phyloP scores from a whole-genome alignment of 2,329 filamentous ascomycete genomes.

The Pseudocercospora eumusae region DNA sequence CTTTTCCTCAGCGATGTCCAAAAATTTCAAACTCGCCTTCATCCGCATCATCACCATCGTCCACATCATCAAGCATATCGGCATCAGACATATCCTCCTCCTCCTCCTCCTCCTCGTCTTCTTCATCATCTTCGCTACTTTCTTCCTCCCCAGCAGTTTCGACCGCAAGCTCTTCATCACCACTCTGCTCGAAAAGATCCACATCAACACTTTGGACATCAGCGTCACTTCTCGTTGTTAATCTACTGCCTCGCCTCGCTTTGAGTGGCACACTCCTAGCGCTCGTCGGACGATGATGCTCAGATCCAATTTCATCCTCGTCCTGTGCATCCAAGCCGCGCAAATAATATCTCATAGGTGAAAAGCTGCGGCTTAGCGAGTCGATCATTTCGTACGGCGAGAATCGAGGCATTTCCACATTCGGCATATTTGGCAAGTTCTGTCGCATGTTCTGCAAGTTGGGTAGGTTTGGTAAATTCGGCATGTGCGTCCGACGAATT shows the following conservation, averaged over 20 bases:
- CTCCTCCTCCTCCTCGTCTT: slow-evolving; percentile 36
- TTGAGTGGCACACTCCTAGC: slow-evolving; percentile 22
- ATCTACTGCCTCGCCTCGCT: slow-evolving; percentile 22
- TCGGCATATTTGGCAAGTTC: slow-evolving; percentile 27
- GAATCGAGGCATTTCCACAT: slow-evolving; percentile 44
- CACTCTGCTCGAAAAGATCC: slow-evolving; percentile 28
- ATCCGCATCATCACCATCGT: slow-evolving; percentile 23
- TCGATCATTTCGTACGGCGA: slow-evolving; percentile 51
- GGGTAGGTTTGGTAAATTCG: slow-evolving; percentile 37
- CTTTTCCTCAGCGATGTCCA: slow-evolving; percentile 31
- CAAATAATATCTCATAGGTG: slow-evolving; percentile 51
- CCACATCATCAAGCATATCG: slow-evolving; percentile 21
- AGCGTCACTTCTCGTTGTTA: slow-evolving; percentile 16
- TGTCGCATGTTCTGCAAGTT: slow-evolving; percentile 24
- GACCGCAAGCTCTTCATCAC: slow-evolving; percentile 36
- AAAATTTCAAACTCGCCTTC: slow-evolving; percentile 27
- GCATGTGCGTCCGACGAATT: slow-evolving; percentile 23
- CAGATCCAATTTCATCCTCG: slow-evolving; percentile 11
- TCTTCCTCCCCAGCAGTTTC: slow-evolving; percentile 41
- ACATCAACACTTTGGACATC: slow-evolving; percentile 24
- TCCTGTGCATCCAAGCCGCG: slow-evolving; percentile 36
- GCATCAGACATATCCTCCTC: slow-evolving; percentile 17
- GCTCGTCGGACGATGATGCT: slow-evolving; percentile 18
- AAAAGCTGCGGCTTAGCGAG: slow-evolving; percentile 47
- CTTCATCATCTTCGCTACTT: slow-evolving; percentile 39